Evolutionary conservation across 345 rosid genomes (phyloP).

Genomic region (Bruguiera sexangula): DNA sequence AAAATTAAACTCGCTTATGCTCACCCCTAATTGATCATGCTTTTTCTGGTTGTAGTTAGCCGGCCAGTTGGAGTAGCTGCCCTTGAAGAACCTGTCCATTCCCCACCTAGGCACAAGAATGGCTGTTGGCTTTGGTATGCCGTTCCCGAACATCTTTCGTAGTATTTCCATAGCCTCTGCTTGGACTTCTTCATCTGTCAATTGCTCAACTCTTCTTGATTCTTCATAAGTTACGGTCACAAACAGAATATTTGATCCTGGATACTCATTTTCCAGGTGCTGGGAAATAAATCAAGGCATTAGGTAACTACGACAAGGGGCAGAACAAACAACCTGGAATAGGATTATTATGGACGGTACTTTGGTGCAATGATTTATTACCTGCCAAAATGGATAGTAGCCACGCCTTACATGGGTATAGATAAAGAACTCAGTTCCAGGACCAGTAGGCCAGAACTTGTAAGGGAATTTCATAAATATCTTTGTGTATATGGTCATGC

Average conservation of each 20-base stretch:
- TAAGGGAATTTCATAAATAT: constrained; percentile 31
- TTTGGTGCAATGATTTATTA: neutral
- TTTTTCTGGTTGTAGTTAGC: neutral
- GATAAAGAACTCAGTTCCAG: constrained; percentile 28
- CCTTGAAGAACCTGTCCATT: constrained; percentile 14
- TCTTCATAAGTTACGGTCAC: constrained; percentile 22
- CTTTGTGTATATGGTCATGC: constrained; percentile 28
- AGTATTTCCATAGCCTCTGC: constrained; percentile 18
- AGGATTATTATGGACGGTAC: neutral
- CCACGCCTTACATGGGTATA: constrained; percentile 24
- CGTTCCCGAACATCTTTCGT: constrained; percentile 19
- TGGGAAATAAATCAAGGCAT: neutral
- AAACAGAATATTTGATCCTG: constrained; percentile 20
- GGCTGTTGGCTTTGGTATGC: constrained; percentile 14
- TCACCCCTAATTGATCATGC: constrained; percentile 18
- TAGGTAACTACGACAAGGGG: neutral
- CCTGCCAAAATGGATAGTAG: constrained; percentile 33
- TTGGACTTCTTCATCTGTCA: neutral
- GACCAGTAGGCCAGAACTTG: constrained; percentile 27
- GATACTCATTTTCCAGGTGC: constrained; percentile 19
- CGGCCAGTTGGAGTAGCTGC: constrained; percentile 25
- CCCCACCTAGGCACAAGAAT: constrained; percentile 27
- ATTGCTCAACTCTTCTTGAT: constrained; percentile 17
- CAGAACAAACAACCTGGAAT: neutral
- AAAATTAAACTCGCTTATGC: neutral